phyloP scores from a whole-genome alignment of 2,329 filamentous ascomycete genomes.

The Colletotrichum eleusines region DNA sequence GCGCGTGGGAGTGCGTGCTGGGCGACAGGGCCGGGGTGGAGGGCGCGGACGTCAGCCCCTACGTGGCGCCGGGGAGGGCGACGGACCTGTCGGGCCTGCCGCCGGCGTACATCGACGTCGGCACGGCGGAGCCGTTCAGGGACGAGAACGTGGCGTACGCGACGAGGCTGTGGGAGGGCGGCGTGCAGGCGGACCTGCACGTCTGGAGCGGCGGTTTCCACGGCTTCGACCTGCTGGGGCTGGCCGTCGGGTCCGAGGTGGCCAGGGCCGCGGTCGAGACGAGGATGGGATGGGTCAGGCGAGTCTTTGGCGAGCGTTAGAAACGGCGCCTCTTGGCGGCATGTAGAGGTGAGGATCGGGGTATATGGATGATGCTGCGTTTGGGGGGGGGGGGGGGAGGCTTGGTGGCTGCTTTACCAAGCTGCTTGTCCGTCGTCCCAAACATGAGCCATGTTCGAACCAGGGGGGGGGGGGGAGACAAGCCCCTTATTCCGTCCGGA shows the following conservation, averaged over 20 bases:
- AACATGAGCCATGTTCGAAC: neutral
- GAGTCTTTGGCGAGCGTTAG: neutral
- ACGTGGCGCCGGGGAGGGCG: constrained; percentile 54
- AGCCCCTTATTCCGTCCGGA: constrained; percentile 21
- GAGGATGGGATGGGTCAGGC: constrained; percentile 34
- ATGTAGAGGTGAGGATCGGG: too few relatives aligned
- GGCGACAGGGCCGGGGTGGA: constrained; percentile 48
- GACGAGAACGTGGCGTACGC: constrained; percentile 52
- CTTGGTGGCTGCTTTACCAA: neutral
- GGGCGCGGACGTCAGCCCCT: constrained; percentile 49
- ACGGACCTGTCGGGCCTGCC: constrained; percentile 54
- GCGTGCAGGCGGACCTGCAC: constrained; percentile 58
- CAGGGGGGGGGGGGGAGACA: neutral
- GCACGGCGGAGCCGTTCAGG: constrained; percentile 51
- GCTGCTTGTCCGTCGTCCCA: constrained; percentile 9
- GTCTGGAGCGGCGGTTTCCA: constrained; percentile 58
- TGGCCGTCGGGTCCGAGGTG: constrained; percentile 26
- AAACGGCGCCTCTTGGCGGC: neutral
- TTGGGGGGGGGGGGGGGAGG: too few relatives aligned
- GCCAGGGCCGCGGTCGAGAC: constrained; percentile 32
- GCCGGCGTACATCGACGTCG: constrained; percentile 58
- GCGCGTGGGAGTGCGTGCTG: constrained; percentile 57
- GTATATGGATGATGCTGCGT: too few relatives aligned
- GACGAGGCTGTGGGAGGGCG: constrained; percentile 53
- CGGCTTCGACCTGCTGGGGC: constrained; percentile 50